These are phyloP conservation scores for Gamsiella multidivaricata DNA, from an alignment of 192 early-diverging fungal genomes.

Conservation along the genomic window DNA sequence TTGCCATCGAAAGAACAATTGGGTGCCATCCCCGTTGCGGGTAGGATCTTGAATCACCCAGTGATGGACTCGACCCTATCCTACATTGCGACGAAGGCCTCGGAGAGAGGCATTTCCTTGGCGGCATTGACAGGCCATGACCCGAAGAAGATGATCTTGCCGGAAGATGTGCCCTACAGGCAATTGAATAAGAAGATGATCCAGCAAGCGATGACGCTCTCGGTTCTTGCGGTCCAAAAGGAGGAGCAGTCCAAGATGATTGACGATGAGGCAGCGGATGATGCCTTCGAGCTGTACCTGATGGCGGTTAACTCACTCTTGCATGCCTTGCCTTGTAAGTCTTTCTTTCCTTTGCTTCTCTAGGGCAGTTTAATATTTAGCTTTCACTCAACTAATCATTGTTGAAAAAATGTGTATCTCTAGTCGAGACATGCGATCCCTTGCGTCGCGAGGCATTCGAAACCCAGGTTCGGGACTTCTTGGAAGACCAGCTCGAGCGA, in stretches of 20 bases:
- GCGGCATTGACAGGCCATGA: conserved; percentile 21
- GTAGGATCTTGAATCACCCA: conserved; percentile 40
- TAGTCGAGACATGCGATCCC: conserved; percentile 52
- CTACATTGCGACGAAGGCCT: conserved; percentile 38
- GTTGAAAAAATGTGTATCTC: too few species aligned
- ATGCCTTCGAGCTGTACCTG: conserved; percentile 53
- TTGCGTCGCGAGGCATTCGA: conserved; percentile 38
- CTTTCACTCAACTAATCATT: neutral
- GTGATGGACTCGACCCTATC: conserved; percentile 48
- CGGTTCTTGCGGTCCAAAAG: conserved; percentile 52
- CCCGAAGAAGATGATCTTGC: conserved; percentile 26
- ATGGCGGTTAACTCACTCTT: conserved; percentile 39
- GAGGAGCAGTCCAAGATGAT: conserved; percentile 43
- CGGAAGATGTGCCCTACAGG: conserved; percentile 44
- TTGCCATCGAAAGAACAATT: conserved; percentile 45
- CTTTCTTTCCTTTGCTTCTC: neutral
- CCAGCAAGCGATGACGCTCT: conserved; percentile 53
- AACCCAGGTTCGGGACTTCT: conserved; percentile 26
- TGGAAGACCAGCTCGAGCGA: conserved; percentile 14
- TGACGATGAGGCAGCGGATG: conserved; percentile 54
- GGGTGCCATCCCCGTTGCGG: conserved; percentile 33
- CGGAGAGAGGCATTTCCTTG: conserved; percentile 34
- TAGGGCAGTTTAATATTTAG: neutral
- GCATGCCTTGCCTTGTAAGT: conserved; percentile 55
- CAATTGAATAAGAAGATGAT: conserved; percentile 52